A percentile compares a stretch with the other conserved stretches of the same genome.
phyloP scores from a whole-genome alignment of 2,329 filamentous ascomycete genomes.

The Calonectria montana region DNA sequence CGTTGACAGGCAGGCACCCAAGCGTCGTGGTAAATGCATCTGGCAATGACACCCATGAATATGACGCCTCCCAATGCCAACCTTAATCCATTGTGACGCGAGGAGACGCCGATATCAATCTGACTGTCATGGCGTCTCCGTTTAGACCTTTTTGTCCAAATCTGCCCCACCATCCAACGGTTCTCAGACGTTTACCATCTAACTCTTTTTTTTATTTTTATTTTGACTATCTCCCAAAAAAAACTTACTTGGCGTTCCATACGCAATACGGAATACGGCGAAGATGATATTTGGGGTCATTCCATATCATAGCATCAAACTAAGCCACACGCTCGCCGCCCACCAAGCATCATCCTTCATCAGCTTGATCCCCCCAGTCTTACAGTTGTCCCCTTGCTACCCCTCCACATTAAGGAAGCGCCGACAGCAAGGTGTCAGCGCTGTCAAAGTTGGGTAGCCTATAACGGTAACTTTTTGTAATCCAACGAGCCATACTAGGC shows the following conservation, averaged over 20 bases:
- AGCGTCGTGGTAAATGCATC: background rate
- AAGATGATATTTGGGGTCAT: background rate
- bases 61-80: slow-evolving; percentile 6
- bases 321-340: background rate
- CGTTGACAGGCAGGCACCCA: background rate
- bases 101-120: background rate
- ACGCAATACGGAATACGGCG: background rate
- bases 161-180: background rate
- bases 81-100: background rate
- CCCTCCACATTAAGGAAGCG: slow-evolving; percentile 17
- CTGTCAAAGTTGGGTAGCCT: slow-evolving; percentile 3
- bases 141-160: background rate
- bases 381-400: slow-evolving; percentile 9
- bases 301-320: background rate
- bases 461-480: slow-evolving; percentile 8
- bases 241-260: background rate
- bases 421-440: slow-evolving; percentile 20
- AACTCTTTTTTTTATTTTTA: no score
- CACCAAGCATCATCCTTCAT: slow-evolving; percentile 12
- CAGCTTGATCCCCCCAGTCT: background rate
- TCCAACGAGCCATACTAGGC: slow-evolving; percentile 2
- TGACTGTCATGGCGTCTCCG: background rate
- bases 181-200: background rate
- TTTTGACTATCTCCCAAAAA: background rate
- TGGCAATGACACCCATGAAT: background rate